phyloP scores from a whole-genome alignment of 257 asterid species.

The Solanum pinnatisectum region DNA sequence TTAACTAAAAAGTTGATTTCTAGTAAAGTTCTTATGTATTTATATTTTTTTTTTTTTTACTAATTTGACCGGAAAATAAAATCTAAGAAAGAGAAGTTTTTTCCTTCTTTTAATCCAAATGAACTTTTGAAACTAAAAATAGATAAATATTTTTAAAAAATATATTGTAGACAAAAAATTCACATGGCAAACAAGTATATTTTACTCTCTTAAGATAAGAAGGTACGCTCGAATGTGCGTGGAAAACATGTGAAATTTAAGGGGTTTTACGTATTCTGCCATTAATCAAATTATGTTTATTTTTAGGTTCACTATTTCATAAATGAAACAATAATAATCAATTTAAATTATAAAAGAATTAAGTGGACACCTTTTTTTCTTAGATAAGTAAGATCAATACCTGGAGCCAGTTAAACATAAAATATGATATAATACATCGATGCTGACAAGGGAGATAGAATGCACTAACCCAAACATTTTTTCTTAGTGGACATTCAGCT shows the following conservation, averaged over 20 bases:
- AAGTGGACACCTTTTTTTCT: background rate
- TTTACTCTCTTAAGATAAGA: background rate
- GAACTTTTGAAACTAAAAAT: background rate
- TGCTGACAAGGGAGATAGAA: background rate
- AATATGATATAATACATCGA: background rate
- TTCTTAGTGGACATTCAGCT: background rate
- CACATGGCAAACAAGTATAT: background rate
- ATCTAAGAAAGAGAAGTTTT: background rate
- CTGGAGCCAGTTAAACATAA: background rate
- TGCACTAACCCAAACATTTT: background rate
- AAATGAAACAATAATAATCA: background rate
- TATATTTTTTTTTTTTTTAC: too few species aligned
- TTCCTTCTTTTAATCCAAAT: background rate
- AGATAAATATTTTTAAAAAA: too few species aligned
- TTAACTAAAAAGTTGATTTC: background rate
- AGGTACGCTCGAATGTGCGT: background rate
- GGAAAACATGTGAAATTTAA: background rate
- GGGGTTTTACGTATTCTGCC: background rate
- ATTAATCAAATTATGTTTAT: background rate
- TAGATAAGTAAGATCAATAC: background rate
- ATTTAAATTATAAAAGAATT: background rate
- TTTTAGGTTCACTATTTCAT: background rate
- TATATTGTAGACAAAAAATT: background rate
- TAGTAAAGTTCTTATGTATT: background rate
- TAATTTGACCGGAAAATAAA: background rate